These are phyloP conservation scores for Aspergillus tamarii DNA, from an alignment of 2,329 filamentous ascomycete genomes.

Conservation along the genomic window DNA sequence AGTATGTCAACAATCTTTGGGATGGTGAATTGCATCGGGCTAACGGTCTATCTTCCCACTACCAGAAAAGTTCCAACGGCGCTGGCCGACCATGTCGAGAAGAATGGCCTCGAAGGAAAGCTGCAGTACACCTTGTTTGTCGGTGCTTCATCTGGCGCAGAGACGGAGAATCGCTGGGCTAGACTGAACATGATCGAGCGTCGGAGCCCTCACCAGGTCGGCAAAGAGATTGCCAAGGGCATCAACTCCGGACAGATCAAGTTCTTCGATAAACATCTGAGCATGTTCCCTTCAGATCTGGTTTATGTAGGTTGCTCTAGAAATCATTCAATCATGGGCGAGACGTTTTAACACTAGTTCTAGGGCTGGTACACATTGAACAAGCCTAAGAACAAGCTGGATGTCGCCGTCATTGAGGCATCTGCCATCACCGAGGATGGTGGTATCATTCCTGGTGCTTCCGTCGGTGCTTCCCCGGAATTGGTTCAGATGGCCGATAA, in stretches of 20 bases:
- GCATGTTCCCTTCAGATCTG: constrained; percentile 87
- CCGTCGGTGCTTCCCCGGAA: constrained; percentile 82
- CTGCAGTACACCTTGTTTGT: constrained; percentile 87
- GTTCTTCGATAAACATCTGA: constrained; percentile 92
- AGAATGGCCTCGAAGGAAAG: constrained; percentile 81
- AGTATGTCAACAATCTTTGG: constrained; percentile 57
- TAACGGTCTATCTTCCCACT: not conserved
- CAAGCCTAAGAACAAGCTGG: constrained; percentile 71
- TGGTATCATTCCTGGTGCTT: constrained; percentile 84
- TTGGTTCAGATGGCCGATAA: constrained; percentile 90
- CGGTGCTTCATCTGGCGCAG: constrained; percentile 83
- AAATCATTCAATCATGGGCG: not conserved
- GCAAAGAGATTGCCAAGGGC: constrained; percentile 85
- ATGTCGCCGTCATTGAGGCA: constrained; percentile 84
- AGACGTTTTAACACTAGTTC: not conserved
- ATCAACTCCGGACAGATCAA: constrained; percentile 88
- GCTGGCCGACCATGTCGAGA: constrained; percentile 85
- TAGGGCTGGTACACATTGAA: constrained; percentile 83
- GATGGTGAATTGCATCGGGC: not conserved
- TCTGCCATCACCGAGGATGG: constrained; percentile 86
- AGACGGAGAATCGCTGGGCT: constrained; percentile 94
- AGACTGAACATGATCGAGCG: constrained; percentile 85
- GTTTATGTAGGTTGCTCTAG: constrained; percentile 63
- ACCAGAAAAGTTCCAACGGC: constrained; percentile 78
- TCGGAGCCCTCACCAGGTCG: constrained; percentile 82